A percentile compares a stretch with the other conserved stretches of the same genome.
Evolutionary conservation across 192 early-diverging fungal genomes (phyloP).

Genomic region (Coemansia sp.): DNA sequence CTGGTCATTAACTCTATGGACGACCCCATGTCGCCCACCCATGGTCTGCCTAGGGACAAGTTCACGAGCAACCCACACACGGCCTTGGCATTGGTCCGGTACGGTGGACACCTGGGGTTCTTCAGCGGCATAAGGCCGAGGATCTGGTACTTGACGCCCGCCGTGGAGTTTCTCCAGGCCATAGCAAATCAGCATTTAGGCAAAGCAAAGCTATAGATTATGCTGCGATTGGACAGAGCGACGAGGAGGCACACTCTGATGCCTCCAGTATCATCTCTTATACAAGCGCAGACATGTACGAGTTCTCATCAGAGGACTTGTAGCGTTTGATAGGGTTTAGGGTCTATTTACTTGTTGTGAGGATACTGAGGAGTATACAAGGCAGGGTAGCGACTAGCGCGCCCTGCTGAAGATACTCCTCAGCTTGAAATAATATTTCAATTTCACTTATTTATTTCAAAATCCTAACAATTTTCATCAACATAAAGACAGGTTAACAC

Average conservation of each 20-base stretch:
- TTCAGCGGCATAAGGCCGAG: slow-evolving; percentile 11
- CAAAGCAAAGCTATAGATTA: neutral
- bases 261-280: too few species aligned
- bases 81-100: slow-evolving; percentile 66
- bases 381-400: too few species aligned
- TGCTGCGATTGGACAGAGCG: too few species aligned
- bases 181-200: neutral
- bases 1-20: slow-evolving; percentile 73
- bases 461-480: slow-evolving; percentile 25
- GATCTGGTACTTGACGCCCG: slow-evolving; percentile 59
- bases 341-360: too few species aligned
- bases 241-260: too few species aligned
- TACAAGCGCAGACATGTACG: too few species aligned
- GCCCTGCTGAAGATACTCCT: too few species aligned
- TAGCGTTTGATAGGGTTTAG: too few species aligned
- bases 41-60: slow-evolving; percentile 69
- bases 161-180: slow-evolving; percentile 53
- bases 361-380: too few species aligned
- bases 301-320: too few species aligned
- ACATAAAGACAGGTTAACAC: slow-evolving; percentile 57
- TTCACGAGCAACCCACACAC: slow-evolving; percentile 67
- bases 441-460: too few species aligned
- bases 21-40: slow-evolving; percentile 69
- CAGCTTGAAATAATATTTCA: too few species aligned
- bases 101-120: slow-evolving; percentile 89